Evolutionary conservation across 495 filamentous ascomycete species (phyloP).

Genomic region (Talaromyces adpressus): DNA sequence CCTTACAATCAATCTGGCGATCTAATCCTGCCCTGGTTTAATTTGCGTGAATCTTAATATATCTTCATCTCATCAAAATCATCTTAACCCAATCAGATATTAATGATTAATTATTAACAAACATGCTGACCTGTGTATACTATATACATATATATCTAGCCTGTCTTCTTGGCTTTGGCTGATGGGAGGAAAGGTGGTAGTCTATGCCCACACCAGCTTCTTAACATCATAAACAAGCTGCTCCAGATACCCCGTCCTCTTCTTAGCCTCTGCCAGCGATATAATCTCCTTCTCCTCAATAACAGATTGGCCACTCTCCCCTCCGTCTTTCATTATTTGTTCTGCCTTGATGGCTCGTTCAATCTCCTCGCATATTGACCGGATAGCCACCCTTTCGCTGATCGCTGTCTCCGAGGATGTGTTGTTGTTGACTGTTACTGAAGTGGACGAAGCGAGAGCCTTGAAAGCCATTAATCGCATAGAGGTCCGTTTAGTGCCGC

Average conservation of each 20-base stretch:
- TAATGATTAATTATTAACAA: not conserved
- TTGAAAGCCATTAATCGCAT: constrained; percentile 52
- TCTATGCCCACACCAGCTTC: constrained; percentile 85
- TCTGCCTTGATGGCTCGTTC: constrained; percentile 34
- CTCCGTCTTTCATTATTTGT: constrained; percentile 10
- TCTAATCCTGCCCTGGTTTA: no score
- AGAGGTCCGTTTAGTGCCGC: constrained; percentile 23
- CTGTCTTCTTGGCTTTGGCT: not conserved
- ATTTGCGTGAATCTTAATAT: no score
- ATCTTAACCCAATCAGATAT: not conserved
- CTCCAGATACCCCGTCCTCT: constrained; percentile 79
- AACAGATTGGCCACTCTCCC: constrained; percentile 16
- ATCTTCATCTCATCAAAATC: not conserved
- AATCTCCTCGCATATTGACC: constrained; percentile 57
- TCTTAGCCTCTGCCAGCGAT: constrained; percentile 73
- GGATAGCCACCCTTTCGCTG: constrained; percentile 64
- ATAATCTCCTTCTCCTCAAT: constrained; percentile 75
- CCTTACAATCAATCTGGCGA: no score
- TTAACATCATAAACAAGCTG: constrained; percentile 79
- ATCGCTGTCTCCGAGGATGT: constrained; percentile 24
- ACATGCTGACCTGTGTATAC: not conserved
- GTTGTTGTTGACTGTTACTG: constrained; percentile 31
- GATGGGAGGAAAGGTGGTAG: no score
- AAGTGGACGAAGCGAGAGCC: constrained; percentile 28
- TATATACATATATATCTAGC: not conserved